A percentile compares a stretch with the other conserved stretches of the same genome.
phyloP scores from a whole-genome alignment of 192 early-diverging fungal genomes.

The Dimargaris cristalligena region DNA sequence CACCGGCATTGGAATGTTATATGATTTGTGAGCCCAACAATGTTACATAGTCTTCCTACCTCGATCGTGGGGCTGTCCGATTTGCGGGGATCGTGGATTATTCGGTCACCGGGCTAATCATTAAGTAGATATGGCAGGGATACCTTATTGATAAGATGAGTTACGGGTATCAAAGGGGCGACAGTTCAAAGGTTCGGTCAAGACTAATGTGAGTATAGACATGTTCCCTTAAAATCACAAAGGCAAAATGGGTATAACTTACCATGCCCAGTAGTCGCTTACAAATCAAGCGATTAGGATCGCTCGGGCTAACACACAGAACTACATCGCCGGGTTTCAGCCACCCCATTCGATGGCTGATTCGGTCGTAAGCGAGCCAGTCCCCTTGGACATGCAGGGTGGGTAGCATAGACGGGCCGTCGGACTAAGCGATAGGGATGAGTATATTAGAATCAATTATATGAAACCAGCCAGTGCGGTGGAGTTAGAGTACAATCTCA shows the following conservation, averaged over 20 bases:
- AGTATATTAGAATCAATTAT: no score
- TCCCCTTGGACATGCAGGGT: background rate
- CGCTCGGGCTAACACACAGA: background rate
- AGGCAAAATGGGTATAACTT: background rate
- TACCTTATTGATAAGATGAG: background rate
- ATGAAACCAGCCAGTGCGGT: no score
- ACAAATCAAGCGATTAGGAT: background rate
- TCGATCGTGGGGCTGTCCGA: background rate
- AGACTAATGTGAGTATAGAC: background rate
- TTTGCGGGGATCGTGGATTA: background rate
- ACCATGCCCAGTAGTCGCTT: slow-evolving; percentile 5
- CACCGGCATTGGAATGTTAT: no score
- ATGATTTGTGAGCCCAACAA: no score
- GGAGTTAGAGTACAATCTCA: no score
- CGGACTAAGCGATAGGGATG: no score
- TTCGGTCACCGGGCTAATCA: background rate
- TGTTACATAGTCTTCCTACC: no score
- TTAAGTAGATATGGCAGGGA: background rate
- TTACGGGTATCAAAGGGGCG: background rate
- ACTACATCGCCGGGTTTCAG: background rate
- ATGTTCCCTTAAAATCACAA: background rate
- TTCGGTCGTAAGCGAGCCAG: background rate
- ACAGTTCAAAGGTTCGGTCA: background rate
- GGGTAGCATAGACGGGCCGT: slow-evolving; percentile 7
- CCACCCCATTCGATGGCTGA: background rate